Conservation (phyloP, 2,329 filamentous ascomycete genomes). For the Calonectria naviculata region DNA sequence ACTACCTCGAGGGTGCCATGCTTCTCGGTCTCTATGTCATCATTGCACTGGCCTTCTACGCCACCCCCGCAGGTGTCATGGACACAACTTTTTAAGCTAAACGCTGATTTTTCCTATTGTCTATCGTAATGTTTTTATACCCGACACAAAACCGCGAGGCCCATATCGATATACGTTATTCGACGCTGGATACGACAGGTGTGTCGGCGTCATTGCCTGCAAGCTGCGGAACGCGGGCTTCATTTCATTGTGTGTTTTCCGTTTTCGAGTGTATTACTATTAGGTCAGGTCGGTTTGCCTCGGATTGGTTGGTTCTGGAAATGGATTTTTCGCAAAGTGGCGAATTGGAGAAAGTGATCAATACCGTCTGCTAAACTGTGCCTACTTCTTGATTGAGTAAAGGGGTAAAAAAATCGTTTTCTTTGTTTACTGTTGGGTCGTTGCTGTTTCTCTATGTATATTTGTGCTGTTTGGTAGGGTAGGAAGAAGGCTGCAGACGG, state of each 20-base stretch:
- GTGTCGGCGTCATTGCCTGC: neutral
- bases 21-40: conserved; percentile 65
- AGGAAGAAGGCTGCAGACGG: neutral
- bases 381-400: neutral
- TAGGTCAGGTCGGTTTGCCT: conserved; percentile 24
- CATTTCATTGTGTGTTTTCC: conserved; percentile 22
- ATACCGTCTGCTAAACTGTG: neutral
- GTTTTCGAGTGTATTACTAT: conserved; percentile 40
- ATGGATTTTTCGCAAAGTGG: neutral
- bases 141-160: neutral
- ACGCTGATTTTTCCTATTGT: neutral
- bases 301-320: conserved; percentile 12
- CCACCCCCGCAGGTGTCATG: conserved; percentile 61
- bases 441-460: neutral
- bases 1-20: conserved; percentile 87
- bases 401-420: neutral
- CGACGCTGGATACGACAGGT: too few relatives aligned
- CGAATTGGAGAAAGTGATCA: neutral
- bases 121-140: neutral
- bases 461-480: neutral
- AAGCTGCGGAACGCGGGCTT: neutral
- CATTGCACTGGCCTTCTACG: conserved; percentile 71
- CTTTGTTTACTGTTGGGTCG: neutral
- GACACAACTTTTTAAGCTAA: conserved; percentile 45
- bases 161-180: neutral